Base-by-base conservation (phyloP, 441 rosid genomes). In the Adansonia rubrostipa region DNA sequence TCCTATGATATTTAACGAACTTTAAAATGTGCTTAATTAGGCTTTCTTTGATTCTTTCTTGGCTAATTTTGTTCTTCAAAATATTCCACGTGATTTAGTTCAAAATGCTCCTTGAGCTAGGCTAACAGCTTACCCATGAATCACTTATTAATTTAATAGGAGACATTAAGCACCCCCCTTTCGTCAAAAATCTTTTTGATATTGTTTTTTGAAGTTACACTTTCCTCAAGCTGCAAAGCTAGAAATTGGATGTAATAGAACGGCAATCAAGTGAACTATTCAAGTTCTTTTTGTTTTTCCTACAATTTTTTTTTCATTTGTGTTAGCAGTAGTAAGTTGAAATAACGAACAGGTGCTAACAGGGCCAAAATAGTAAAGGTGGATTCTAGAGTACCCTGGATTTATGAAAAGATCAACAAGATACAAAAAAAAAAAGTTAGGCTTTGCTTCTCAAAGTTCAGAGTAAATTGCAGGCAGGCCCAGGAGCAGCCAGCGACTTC, bases 401-500 rank as follows among this genome's bases (percentile, higher is more conserved):
- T 13, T 10, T 11, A 2, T 28, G 44, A 17, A 62, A 15, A 24
- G 44, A 62, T 15, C n/a, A 61, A 0, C 17, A 11, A 24, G n/a
- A 24, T 56, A 17, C 2, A 6, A n/a, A 36, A 53, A 53, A 51
- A 6, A 54, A 62, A 62, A 15, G 2, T 62, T 62, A 5, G 9
- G 67, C 67, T 62, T 62, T 28, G 17, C 44, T 62, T 62, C 62
- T 65, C 22, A 9, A 64, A 5, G 9, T 11, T 19, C n/a, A 19
- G 5, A 14, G 42, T 13, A 0, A 10, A 66, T 6, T 66, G 3
- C 1, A 33, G 47, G 17, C 9, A 11, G 24, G 33, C 40, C 45
- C 51, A 63, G 75, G 36, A 69, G 64, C 67, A 6, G 45, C 7
- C 14, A 20, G 62, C 62, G 40, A 45, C 67, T 82, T 77, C 78